These are phyloP conservation scores for Musa acuminata DNA, from an alignment of 176 grass and related monocot species.

Conservation along the genomic window DNA sequence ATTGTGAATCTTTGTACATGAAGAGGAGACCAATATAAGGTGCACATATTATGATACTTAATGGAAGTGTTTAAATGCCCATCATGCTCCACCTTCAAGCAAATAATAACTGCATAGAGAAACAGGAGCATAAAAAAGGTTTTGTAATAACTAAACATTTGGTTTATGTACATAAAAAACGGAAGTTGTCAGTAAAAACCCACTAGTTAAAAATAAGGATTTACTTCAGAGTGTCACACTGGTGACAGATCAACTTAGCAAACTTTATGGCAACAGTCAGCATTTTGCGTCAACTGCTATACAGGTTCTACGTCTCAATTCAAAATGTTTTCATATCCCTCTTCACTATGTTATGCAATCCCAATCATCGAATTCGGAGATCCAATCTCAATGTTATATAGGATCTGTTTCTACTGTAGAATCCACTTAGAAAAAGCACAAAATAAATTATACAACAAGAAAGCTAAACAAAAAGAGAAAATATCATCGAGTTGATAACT, in stretches of 20 bases:
- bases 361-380: not conserved
- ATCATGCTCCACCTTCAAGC: not conserved
- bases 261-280: not conserved
- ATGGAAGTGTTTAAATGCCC: not conserved
- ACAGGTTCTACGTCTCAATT: not conserved
- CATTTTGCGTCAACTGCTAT: not conserved
- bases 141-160: not conserved
- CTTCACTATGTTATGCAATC: not conserved
- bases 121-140: not conserved
- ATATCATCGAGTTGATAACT: not conserved
- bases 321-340: not conserved
- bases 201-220: not conserved
- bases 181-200: not conserved
- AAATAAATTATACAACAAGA: too few species aligned
- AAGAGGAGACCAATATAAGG: not conserved
- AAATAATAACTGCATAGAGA: not conserved
- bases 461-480: not conserved
- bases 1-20: not conserved
- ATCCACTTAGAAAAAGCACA: too few species aligned
- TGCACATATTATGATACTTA: not conserved
- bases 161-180: not conserved
- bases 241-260: not conserved
- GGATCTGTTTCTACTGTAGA: too few species aligned
- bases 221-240: not conserved
- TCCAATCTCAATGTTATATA: not conserved